These are phyloP conservation scores for Parsonsia alboflavescens DNA, from an alignment of 257 asterid species.

Conservation along the genomic window DNA sequence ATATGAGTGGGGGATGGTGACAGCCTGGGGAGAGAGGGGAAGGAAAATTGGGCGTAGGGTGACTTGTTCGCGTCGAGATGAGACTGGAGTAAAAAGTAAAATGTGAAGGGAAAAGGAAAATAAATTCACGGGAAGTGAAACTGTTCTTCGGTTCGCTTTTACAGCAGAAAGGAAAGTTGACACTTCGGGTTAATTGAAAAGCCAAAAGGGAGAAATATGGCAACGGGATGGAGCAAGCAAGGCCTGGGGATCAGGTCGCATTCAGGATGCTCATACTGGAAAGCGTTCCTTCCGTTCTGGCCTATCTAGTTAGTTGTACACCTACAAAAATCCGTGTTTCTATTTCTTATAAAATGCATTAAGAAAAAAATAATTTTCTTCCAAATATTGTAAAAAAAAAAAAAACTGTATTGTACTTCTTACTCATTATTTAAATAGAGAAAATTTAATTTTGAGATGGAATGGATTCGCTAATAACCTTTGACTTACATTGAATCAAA, in stretches of 20 bases:
- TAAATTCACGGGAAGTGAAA: constrained; percentile 14
- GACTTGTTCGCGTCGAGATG: constrained; percentile 24
- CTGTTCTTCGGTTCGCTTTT: neutral
- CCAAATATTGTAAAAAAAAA: too few relatives aligned
- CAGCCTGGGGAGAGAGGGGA: neutral
- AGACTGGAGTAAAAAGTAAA: neutral
- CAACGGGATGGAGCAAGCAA: neutral
- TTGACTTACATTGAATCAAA: too few relatives aligned
- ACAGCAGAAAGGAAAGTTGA: constrained; percentile 10
- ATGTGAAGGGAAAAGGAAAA: too few relatives aligned
- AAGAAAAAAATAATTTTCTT: too few relatives aligned
- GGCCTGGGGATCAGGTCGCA: neutral
- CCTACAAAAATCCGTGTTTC: neutral
- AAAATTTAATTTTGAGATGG: too few relatives aligned
- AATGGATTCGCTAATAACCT: too few relatives aligned
- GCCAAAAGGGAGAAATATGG: neutral
- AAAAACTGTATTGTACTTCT: too few relatives aligned
- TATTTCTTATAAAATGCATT: neutral
- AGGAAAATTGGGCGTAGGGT: constrained; percentile 19
- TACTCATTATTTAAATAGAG: too few relatives aligned
- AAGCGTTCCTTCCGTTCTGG: neutral
- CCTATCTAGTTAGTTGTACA: neutral
- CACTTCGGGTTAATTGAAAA: constrained; percentile 4
- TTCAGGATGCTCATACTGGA: neutral
- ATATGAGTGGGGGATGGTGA: constrained; percentile 4